Conservation (phyloP, 441 rosid genomes). For the Jatropha podagrica region DNA sequence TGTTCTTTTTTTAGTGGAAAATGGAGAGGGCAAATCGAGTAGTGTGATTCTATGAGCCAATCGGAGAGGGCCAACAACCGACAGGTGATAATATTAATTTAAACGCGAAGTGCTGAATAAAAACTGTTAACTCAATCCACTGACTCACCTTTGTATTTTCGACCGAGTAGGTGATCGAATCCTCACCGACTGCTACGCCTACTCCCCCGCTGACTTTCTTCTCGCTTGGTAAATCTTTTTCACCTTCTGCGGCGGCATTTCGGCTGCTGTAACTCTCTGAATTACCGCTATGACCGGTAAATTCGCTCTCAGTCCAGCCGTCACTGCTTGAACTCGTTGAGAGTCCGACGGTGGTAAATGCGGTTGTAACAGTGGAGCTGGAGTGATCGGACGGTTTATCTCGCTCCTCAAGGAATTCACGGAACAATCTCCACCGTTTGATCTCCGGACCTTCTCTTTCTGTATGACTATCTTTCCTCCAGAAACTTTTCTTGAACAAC, state of each 20-base stretch:
- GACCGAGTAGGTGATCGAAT: constrained; percentile 24
- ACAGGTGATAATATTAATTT: background rate
- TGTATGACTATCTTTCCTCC: constrained; percentile 29
- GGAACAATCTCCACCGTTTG: constrained; percentile 32
- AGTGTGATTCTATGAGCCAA: background rate
- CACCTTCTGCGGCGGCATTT: constrained; percentile 25
- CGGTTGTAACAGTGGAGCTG: constrained; percentile 13
- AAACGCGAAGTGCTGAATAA: constrained; percentile 11
- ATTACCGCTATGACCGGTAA: constrained; percentile 28
- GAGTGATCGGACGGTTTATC: constrained; percentile 37
- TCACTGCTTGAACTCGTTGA: constrained; percentile 30
- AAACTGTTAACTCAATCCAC: background rate
- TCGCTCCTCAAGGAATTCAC: constrained; percentile 39
- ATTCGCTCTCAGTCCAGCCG: constrained; percentile 51
- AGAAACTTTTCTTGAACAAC: constrained; percentile 40
- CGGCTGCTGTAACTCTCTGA: constrained; percentile 12
- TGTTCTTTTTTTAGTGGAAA: no score
- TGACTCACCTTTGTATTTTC: constrained; percentile 33
- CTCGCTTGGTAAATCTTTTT: constrained; percentile 18
- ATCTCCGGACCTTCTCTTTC: constrained; percentile 30
- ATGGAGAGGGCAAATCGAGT: background rate
- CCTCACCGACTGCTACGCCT: constrained; percentile 47
- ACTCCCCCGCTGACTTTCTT: constrained; percentile 32
- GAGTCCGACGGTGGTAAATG: constrained; percentile 17
- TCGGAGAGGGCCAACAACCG: constrained; percentile 8